phyloP scores from a whole-genome alignment of 352 stramenopile genomes.

The Bremia lactucae region DNA sequence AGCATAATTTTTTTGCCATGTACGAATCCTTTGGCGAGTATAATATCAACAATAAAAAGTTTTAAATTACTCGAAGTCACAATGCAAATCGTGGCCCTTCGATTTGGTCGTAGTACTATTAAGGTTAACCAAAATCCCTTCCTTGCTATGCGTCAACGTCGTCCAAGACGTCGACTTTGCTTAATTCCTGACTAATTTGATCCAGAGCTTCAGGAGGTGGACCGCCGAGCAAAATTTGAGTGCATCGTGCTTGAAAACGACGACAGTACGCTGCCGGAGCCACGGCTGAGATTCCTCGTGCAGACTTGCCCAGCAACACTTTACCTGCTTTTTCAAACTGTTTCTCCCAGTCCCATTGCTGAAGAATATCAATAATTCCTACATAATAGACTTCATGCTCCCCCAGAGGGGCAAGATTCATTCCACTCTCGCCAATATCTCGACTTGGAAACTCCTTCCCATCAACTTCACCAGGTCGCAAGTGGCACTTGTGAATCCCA shows the following conservation, averaged over 20 bases:
- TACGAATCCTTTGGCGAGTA: too few relatives aligned
- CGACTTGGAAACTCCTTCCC: neutral
- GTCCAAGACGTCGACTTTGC: too few relatives aligned
- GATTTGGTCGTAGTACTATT: too few relatives aligned
- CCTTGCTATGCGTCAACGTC: too few relatives aligned
- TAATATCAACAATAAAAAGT: too few relatives aligned
- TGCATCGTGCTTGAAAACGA: slow-evolving; percentile 50
- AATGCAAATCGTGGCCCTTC: too few relatives aligned
- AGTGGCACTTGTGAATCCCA: slow-evolving; percentile 53
- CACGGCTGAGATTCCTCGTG: slow-evolving; percentile 54
- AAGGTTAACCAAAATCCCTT: too few relatives aligned
- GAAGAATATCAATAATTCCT: slow-evolving; percentile 78
- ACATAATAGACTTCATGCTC: slow-evolving; percentile 65
- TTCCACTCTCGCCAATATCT: slow-evolving; percentile 9
- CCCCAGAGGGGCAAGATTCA: slow-evolving; percentile 19
- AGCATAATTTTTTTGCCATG: too few relatives aligned
- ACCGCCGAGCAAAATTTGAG: slow-evolving; percentile 34
- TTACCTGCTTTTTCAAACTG: slow-evolving; percentile 67
- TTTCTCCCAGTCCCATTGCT: slow-evolving; percentile 79
- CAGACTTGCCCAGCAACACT: slow-evolving; percentile 52
- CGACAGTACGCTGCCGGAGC: slow-evolving; percentile 51
- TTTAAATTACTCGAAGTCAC: too few relatives aligned
- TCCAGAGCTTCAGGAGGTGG: slow-evolving; percentile 22
- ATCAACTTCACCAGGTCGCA: slow-evolving; percentile 5
- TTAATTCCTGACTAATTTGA: slow-evolving; percentile 17